Evolutionary conservation across 225 moss, liverwort and hornwort species (phyloP).

Genomic region (Climacium dendroides): DNA sequence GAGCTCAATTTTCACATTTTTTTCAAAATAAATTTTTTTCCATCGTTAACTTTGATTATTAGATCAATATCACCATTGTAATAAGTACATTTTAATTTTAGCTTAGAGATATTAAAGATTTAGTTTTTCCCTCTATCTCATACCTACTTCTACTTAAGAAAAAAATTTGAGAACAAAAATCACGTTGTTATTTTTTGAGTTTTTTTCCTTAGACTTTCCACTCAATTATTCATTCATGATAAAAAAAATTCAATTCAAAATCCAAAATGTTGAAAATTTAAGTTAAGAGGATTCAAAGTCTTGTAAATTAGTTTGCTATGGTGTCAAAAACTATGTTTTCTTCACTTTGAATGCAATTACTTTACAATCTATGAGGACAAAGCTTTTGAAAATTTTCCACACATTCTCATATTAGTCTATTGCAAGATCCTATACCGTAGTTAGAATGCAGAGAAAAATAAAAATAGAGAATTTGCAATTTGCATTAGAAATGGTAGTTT

Average conservation of each 20-base stretch:
- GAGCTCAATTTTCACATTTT: background rate
- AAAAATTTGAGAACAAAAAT: background rate
- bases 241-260: background rate
- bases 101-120: background rate
- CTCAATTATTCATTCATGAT: background rate
- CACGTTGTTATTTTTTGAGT: accelerated
- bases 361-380: background rate
- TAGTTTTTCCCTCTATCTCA: accelerated
- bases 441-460: background rate
- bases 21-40: accelerated
- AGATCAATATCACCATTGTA: background rate
- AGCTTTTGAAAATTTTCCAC: accelerated
- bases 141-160: accelerated
- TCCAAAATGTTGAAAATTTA: background rate
- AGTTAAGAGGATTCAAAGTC: background rate
- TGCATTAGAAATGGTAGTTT: background rate
- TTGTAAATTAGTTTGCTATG: accelerated
- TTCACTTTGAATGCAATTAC: background rate
- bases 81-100: background rate
- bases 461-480: accelerated
- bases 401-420: background rate
- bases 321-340: background rate
- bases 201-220: too few species aligned
- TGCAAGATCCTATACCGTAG: too few species aligned
- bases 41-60: accelerated